A percentile compares a stretch with the other conserved stretches of the same genome.
Conservation (phyloP, 495 filamentous ascomycete genomes). For the Aspergillus nanangensis region DNA sequence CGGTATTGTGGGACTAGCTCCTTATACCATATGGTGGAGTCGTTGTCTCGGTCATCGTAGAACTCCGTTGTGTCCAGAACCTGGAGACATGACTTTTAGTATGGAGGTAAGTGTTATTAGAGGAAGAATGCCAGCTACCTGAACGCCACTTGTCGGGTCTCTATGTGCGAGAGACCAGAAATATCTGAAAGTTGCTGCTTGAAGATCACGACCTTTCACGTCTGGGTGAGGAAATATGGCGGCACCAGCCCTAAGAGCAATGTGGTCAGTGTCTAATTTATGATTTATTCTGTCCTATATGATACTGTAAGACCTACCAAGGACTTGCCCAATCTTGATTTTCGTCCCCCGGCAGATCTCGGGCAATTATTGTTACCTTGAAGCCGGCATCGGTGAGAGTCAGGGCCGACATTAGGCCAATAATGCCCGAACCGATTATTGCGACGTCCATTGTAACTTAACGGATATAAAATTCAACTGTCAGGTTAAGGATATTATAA, state of each 20-base stretch:
- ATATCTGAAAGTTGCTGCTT: slow-evolving; percentile 13
- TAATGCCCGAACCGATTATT: slow-evolving; percentile 14
- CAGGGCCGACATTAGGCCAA: slow-evolving; percentile 16
- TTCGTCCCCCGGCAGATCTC: slow-evolving; percentile 16
- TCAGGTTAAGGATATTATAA: no score
- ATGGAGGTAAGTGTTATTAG: background rate
- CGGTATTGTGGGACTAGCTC: slow-evolving; percentile 11
- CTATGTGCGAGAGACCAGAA: slow-evolving; percentile 16
- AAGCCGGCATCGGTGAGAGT: slow-evolving; percentile 16
- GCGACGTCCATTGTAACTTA: slow-evolving; percentile 12
- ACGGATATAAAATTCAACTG: no score
- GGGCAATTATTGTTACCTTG: slow-evolving; percentile 17
- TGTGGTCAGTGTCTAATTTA: background rate
- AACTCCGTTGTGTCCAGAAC: slow-evolving; percentile 12
- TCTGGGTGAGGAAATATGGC: slow-evolving; percentile 15
- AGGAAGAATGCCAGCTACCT: slow-evolving; percentile 6
- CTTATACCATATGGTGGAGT: slow-evolving; percentile 18
- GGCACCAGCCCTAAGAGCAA: slow-evolving; percentile 16
- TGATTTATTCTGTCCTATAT: background rate
- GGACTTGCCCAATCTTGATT: slow-evolving; percentile 17
- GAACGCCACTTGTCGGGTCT: slow-evolving; percentile 16
- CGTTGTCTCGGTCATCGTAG: slow-evolving; percentile 15
- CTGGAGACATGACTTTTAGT: background rate
- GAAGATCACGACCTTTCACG: slow-evolving; percentile 3
- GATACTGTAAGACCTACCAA: slow-evolving; percentile 5